Evolutionary conservation across 495 filamentous ascomycete species (phyloP), one percentile per base, ranked within the genome.

Genomic region (Trichoderma erinaceum): DNA sequence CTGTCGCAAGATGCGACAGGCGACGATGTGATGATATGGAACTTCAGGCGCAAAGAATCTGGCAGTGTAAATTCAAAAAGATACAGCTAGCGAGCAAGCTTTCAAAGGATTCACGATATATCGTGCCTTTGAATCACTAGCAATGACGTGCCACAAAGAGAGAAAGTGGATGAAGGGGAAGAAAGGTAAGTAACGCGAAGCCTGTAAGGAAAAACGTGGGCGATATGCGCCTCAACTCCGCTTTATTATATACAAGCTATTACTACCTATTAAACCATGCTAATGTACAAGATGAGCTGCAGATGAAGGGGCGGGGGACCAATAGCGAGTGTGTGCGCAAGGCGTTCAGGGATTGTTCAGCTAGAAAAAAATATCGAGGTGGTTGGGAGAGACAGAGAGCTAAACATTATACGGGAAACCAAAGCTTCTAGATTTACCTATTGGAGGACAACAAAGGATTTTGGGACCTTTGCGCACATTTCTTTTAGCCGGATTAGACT

Each of bases 1-100:
- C 7, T 50, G 65, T 32, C 56, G 56, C 63, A 65, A 63, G 15
- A 27, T 27, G 23, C 58, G 58, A 63, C 35, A 38, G 35, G 35
- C 8, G 35, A 38, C 35, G 48, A 52, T 21, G 48, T n/a, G 48
- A 52, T n/a, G 48, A 23, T 38, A 38, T 38, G 35, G 0, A 38
- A 10, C 35, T 5, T 38, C 35, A 7, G 8, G 35, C 35, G 35
- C 35, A 38, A 38, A 38, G 35, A 38, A 7, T 6, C 35, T 7
- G 35, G 35, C 4, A 38, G 7, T 7, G 35, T 38, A 38, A 10
- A 4, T 4, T 38, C 4, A 38, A 6, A 12, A 18, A 0, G 43
- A 1, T 46, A 11, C 43, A 46, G 43, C 43, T 46, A 46, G 43
- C 48, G 25, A 25, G 25, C n/a, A 52, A 52, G 21, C 18, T 10